phyloP scores from a whole-genome alignment of 768 basidiomycete species.

The Suillus decipiens region DNA sequence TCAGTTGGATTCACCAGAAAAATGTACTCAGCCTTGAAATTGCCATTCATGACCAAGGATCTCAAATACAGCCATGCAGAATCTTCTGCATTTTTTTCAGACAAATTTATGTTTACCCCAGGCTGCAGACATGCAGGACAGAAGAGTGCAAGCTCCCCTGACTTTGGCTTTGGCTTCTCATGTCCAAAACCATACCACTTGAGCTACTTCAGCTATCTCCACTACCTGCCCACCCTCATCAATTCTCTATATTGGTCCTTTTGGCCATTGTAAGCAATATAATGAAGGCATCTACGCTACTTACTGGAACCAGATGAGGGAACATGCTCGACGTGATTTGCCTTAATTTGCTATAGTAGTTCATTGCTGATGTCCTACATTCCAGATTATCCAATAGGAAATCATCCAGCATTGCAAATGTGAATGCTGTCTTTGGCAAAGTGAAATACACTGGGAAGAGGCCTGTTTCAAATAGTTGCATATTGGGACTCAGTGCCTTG shows the following conservation, averaged over 20 bases:
- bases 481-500: neutral
- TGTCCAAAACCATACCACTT: neutral
- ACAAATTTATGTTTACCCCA: neutral
- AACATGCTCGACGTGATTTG: neutral
- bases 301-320: slow-evolving; percentile 1
- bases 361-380: slow-evolving; percentile 17
- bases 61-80: neutral
- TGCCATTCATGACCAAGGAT: slow-evolving; percentile 14
- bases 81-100: fast-evolving
- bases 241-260: neutral
- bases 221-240: neutral
- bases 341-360: slow-evolving; percentile 15
- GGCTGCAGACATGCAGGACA: slow-evolving; percentile 32
- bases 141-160: slow-evolving; percentile 19
- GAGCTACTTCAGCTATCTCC: neutral
- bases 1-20: slow-evolving; percentile 21
- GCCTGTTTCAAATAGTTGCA: neutral
- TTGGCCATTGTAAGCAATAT: neutral
- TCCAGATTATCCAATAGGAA: slow-evolving; percentile 12
- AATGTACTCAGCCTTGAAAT: slow-evolving; percentile 15
- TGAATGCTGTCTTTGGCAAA: slow-evolving; percentile 1
- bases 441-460: slow-evolving; percentile 8
- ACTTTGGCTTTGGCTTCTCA: neutral
- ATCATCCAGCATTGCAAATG: neutral
- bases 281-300: neutral